A percentile compares a stretch with the other conserved stretches of the same genome.
These are phyloP conservation scores for Oxyria digyna DNA, from an alignment of 148 eudicot genomes.

Conservation along the genomic window DNA sequence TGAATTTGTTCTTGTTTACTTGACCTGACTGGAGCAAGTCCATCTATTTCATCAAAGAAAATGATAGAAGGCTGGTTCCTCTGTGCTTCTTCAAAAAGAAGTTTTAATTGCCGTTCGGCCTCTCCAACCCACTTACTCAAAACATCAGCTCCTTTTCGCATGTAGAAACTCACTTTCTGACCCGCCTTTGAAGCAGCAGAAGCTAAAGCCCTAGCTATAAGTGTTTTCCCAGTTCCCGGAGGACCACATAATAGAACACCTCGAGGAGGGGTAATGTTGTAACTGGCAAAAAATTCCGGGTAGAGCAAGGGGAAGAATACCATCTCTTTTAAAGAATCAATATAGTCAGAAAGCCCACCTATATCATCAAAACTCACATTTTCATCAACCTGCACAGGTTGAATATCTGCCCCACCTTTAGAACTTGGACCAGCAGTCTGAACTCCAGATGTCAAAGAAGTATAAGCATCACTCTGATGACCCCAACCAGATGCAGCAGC, in stretches of 20 bases:
- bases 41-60: constrained; percentile 97
- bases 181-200: constrained; percentile 99
- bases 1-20: constrained; percentile 99
- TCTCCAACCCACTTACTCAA: constrained; percentile 99
- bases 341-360: constrained; percentile 89
- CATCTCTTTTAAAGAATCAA: constrained; percentile 96
- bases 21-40: constrained; percentile 97
- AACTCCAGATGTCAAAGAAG: constrained; percentile 56
- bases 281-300: constrained; percentile 94
- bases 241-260: constrained; percentile 98
- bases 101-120: constrained; percentile 89
- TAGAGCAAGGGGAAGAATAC: constrained; percentile 92
- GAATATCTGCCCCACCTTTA: constrained; percentile 98
- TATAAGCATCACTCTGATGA: constrained; percentile 65
- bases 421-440: constrained; percentile 99
- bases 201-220: constrained; percentile 92
- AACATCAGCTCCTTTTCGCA: constrained; percentile 99
- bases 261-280: constrained; percentile 94
- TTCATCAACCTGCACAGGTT: constrained; percentile 90
- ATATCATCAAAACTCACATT: constrained; percentile 88
- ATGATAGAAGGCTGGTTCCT: constrained; percentile 96
- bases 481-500: constrained; percentile 97
- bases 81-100: constrained; percentile 97
- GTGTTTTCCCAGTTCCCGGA: constrained; percentile 97
- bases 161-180: constrained; percentile 98